Percentiles rank a stretch among this genome's conserved stretches.
Evolutionary conservation across 73 alveolate genomes (phyloP).

Genomic region (Halteria grandinella): DNA sequence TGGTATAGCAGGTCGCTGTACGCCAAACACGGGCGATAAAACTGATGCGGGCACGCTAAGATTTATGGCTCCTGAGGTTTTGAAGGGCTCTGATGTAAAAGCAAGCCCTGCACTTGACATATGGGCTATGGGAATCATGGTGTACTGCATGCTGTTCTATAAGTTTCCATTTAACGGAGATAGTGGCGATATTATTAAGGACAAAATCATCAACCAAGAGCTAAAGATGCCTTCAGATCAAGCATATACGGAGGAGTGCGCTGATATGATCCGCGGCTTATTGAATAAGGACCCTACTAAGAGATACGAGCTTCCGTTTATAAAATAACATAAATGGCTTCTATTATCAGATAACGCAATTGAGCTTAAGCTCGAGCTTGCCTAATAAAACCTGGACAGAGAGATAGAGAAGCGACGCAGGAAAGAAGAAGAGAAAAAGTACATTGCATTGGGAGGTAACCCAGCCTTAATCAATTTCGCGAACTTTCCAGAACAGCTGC

Average conservation of each 20-base stretch:
- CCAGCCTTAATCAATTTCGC: no score
- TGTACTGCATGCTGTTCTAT: slow-evolving; percentile 68
- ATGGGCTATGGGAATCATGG: slow-evolving; percentile 81
- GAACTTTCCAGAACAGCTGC: no score
- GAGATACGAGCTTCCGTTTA: slow-evolving; percentile 10
- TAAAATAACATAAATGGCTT: slow-evolving; percentile 48
- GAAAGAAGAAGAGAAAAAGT: slow-evolving; percentile 50
- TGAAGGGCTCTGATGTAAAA: slow-evolving; percentile 24
- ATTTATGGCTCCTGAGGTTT: slow-evolving; percentile 67
- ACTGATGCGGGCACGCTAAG: slow-evolving; percentile 64
- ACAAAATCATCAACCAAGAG: slow-evolving; percentile 17
- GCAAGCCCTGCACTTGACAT: slow-evolving; percentile 71
- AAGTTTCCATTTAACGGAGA: slow-evolving; percentile 75
- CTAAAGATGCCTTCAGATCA: slow-evolving; percentile 24
- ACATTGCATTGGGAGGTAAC: no score
- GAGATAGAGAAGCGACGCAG: slow-evolving; percentile 5
- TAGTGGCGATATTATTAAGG: slow-evolving; percentile 48
- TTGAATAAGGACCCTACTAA: slow-evolving; percentile 23
- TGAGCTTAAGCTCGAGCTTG: slow-evolving; percentile 19
- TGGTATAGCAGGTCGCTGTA: slow-evolving; percentile 70
- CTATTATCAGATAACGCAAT: slow-evolving; percentile 34
- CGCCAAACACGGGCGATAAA: slow-evolving; percentile 13
- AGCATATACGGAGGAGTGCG: slow-evolving; percentile 38
- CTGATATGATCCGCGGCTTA: slow-evolving; percentile 10
- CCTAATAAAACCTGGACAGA: slow-evolving; percentile 13